Evolutionary conservation across 768 basidiomycete genomes (phyloP), one percentile per base, ranked within the genome.

Genomic region (Agaricus bisporus): DNA sequence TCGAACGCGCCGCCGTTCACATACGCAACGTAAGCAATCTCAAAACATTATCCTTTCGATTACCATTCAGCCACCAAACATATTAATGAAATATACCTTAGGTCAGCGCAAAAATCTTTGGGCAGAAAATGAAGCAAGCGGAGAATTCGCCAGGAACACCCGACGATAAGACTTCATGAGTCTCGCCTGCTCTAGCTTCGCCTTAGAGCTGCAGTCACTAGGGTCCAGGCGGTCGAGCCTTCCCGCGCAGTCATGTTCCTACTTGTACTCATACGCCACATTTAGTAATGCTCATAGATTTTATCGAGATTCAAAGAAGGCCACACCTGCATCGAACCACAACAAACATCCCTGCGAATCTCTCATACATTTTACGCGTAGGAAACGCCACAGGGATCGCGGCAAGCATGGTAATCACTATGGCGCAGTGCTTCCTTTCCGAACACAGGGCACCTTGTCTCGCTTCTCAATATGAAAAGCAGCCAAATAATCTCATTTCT

Each of bases 51-150:
- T 28, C 5, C 4, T 22, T 8, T 11, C 26, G 11, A 8, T 51
- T 51, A 38, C 48, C 39, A 48, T 32, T 25, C 46, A 50, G 20
- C 43, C 39, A 43, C 44, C 53, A 55, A 58, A 35, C 55, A 32
- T 58, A 43, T 57, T 59, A 59, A 60, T 59, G 22, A 37, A 50
- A 39, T 59, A 56, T 57, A 60, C 58, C 58, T 56, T 62, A 91
- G 89, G 84, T 92, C 57, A 80, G 87, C 65, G 88, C 88, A 56
- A 91, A 88, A 68, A 85, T 91, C 55, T 66, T 90, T 42, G 83
- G 84, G 9, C 74, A 83, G 66, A 75, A 73, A 58, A 65, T 85
- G 68, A 76, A 80, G 61, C 77, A 70, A 49, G 70, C 68, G 49
- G 70, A 74, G 59, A 68, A 68, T 43, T 56, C 15, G 6, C 5